These are phyloP conservation scores for Cryphonectria parasitica DNA, from an alignment of 2,329 filamentous ascomycete species.

Conservation along the genomic window DNA sequence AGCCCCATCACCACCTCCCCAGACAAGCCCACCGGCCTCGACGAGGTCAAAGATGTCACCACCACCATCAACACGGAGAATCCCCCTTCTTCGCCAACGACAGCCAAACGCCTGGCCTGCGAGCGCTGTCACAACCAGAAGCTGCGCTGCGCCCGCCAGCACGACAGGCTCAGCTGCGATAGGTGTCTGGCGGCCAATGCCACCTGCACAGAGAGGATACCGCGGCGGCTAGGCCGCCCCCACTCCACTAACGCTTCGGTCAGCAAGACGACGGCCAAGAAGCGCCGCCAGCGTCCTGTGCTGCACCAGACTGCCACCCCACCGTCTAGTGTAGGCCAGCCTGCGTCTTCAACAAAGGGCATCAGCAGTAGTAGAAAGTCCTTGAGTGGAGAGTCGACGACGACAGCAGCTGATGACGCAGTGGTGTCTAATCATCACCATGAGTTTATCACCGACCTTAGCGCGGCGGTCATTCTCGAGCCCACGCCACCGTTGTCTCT, in stretches of 20 bases:
- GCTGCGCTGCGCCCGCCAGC: slow-evolving; percentile 10
- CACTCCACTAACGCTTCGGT: slow-evolving; percentile 9
- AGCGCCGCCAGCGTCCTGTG: slow-evolving; percentile 8
- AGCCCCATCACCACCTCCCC: slow-evolving; percentile 2
- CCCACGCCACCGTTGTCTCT: background rate
- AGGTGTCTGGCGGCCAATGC: slow-evolving; percentile 4
- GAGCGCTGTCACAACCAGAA: slow-evolving; percentile 16
- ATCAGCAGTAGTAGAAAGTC: background rate
- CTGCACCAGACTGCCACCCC: background rate
- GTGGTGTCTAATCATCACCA: background rate
- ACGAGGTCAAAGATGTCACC: background rate
- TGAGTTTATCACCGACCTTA: background rate
- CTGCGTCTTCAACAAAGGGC: background rate
- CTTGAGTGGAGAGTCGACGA: background rate
- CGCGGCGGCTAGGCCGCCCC: slow-evolving; percentile 9
- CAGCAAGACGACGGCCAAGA: slow-evolving; percentile 9
- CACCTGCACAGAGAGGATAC: slow-evolving; percentile 7
- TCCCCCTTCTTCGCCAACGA: background rate
- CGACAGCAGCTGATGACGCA: background rate
- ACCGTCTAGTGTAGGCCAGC: background rate
- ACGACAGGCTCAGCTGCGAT: slow-evolving; percentile 12
- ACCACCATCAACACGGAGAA: background rate
- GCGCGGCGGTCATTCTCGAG: background rate
- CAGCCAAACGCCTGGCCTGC: slow-evolving; percentile 7
- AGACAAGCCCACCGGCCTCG: background rate